These are phyloP conservation scores for Sphaerulina vaccinii DNA, from an alignment of 2,329 filamentous ascomycete species.

Conservation along the genomic window DNA sequence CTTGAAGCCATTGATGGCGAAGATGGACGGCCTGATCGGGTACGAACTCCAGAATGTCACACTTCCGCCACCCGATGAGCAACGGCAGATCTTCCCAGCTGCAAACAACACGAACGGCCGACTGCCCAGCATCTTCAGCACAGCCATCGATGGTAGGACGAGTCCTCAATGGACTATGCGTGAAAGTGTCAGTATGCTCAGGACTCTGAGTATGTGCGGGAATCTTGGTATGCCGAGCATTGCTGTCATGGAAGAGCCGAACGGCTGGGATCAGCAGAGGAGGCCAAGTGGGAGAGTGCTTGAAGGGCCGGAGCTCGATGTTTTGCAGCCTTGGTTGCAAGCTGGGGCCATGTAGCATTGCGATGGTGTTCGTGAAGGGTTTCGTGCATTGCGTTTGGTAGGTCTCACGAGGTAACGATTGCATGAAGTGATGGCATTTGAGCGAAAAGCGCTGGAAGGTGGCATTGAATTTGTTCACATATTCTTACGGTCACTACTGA, in stretches of 20 bases:
- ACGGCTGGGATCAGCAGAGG: constrained; percentile 16
- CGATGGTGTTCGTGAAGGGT: background rate
- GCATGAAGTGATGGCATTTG: background rate
- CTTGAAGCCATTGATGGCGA: constrained; percentile 36
- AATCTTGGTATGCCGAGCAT: constrained; percentile 32
- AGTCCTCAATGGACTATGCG: constrained; percentile 27
- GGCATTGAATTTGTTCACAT: background rate
- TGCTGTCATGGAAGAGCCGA: constrained; percentile 19
- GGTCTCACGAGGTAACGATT: background rate
- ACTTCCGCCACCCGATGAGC: constrained; percentile 24
- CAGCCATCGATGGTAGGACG: background rate
- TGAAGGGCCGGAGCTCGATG: constrained; percentile 22
- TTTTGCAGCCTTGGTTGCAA: constrained; percentile 24
- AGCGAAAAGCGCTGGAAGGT: background rate
- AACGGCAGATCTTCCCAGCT: constrained; percentile 14
- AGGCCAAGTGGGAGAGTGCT: constrained; percentile 23
- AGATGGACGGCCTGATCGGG: constrained; percentile 35
- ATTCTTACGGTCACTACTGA: too few relatives aligned
- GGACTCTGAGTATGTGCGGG: constrained; percentile 33
- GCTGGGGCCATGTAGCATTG: constrained; percentile 1
- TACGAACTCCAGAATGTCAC: constrained; percentile 28
- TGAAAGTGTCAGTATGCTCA: constrained; percentile 34
- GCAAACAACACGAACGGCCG: constrained; percentile 7
- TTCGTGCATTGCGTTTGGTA: background rate
- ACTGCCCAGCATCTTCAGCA: constrained; percentile 9